phyloP scores from a whole-genome alignment of 2,329 filamentous ascomycete genomes.

The Venturia aucupariae region DNA sequence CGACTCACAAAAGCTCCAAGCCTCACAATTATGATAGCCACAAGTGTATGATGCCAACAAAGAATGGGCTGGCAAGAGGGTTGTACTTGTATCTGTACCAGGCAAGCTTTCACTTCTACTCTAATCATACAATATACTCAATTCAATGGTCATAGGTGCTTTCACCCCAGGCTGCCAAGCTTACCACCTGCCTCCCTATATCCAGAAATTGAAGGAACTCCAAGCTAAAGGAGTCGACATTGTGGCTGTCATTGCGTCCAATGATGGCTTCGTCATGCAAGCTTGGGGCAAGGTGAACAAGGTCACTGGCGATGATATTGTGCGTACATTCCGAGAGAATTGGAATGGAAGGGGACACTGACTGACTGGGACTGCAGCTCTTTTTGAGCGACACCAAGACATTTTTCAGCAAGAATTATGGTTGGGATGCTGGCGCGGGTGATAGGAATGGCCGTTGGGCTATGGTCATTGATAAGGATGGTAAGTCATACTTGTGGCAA shows the following conservation, averaged over 20 bases:
- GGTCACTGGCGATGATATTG: conserved; percentile 61
- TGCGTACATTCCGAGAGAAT: conserved; percentile 29
- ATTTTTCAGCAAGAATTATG: conserved; percentile 68
- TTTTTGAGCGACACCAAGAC: conserved; percentile 68
- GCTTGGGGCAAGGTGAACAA: conserved; percentile 85
- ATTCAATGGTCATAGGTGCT: conserved; percentile 42
- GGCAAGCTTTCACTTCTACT: conserved; percentile 32
- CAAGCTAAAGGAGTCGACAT: conserved; percentile 74
- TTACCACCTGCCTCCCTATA: conserved; percentile 72
- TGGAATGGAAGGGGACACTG: background rate
- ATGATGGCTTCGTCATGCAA: conserved; percentile 81
- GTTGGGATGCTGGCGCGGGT: conserved; percentile 61
- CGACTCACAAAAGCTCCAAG: background rate
- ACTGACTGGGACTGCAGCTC: conserved; percentile 36
- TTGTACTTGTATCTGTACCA: conserved; percentile 59
- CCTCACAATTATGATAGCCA: conserved; percentile 33
- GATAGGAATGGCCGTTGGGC: conserved; percentile 72
- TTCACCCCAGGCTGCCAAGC: conserved; percentile 84
- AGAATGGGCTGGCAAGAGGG: conserved; percentile 62
- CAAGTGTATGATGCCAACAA: conserved; percentile 72
- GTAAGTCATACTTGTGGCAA: background rate
- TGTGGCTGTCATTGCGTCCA: conserved; percentile 72
- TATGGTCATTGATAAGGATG: conserved; percentile 67
- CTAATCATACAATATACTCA: background rate
- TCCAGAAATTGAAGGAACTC: conserved; percentile 60